Evolutionary conservation across 768 basidiomycete genomes (phyloP), one percentile per base, ranked within the genome.

Genomic region (Hygrophorus pudorinus): DNA sequence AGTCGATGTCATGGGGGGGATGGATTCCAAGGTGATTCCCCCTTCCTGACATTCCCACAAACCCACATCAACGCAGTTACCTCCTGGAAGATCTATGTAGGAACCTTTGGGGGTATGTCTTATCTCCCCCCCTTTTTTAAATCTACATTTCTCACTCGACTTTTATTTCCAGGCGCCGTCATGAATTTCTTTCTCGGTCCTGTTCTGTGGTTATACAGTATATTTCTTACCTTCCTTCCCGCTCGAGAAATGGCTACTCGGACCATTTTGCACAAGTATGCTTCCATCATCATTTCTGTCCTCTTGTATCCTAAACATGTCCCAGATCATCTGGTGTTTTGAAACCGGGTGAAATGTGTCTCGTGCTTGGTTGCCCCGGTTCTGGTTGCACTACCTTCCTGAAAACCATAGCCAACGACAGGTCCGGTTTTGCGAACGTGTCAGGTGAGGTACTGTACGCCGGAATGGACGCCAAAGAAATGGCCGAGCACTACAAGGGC

Each of bases 301-400:
- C 33, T 5, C 3, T n/a, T 35, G 33, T n/a, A 13, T 35, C 5
- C 33, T 35, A 5, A 13, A 10, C 33, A 35, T 31, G 28, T 24
- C 44, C 4, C 3, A 79, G 79, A 49, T 73, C 74, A 16, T 79
- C 77, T 5, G 88, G 86, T 32, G 65, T 79, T 13, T 61, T 88
- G 32, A 79, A 83, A 49, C 76, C 85, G 0, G 80, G 87, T 13
- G 82, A 92, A 68, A 91, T 92, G 88, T 81, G 86, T 55, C 72
- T 90, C 5, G 86, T 85, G 16, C 68, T 86, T 10, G 89, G 89
- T 14, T 80, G 85, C 44, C 89, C 89, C 3, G 85, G 83, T 1
- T 73, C 85, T 4, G 90, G 90, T 28, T 93, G 91, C 57, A 78
- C 81, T 1, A 85, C 91, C 0, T 90, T 94, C 65, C 70, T 94